phyloP scores from a whole-genome alignment of 2,329 filamentous ascomycete species.

The Penicillium sclerotigenum region DNA sequence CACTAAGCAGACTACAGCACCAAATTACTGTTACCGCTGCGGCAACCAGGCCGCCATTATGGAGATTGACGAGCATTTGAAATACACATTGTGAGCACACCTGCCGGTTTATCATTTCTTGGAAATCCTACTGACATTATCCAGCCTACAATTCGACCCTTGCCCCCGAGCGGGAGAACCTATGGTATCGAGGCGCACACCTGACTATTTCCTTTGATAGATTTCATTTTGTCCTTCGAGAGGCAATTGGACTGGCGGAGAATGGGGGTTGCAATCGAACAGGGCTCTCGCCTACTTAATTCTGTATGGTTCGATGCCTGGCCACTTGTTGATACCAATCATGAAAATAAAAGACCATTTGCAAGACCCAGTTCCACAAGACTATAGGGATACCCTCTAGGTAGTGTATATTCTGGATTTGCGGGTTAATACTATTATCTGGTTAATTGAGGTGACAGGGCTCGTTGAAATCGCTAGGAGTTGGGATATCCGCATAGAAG shows the following conservation, averaged over 20 bases:
- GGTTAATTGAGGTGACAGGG: neutral
- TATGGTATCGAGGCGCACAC: constrained; percentile 96
- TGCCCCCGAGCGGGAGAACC: constrained; percentile 96
- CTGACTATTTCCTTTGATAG: constrained; percentile 91
- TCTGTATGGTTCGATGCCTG: constrained; percentile 35
- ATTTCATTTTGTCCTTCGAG: constrained; percentile 31
- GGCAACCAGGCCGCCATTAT: constrained; percentile 99
- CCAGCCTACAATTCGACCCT: constrained; percentile 96
- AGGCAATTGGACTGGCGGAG: constrained; percentile 29
- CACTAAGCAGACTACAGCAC: constrained; percentile 47
- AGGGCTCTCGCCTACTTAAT: constrained; percentile 31
- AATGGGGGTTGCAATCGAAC: constrained; percentile 28
- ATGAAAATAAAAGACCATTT: constrained; percentile 41
- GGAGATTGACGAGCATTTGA: constrained; percentile 99
- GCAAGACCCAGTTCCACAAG: constrained; percentile 15
- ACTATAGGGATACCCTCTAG: neutral
- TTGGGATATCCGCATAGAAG: neutral
- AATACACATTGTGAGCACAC: constrained; percentile 91
- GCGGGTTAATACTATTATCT: neutral
- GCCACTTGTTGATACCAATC: constrained; percentile 41
- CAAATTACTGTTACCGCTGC: constrained; percentile 97
- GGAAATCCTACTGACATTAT: constrained; percentile 5
- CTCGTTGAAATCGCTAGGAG: neutral
- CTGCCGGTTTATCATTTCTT: neutral
- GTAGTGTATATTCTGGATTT: neutral